Percentiles rank a stretch among this genome's conserved stretches.
phyloP scores from a whole-genome alignment of 495 filamentous ascomycete species.

The Daldinia loculata region DNA sequence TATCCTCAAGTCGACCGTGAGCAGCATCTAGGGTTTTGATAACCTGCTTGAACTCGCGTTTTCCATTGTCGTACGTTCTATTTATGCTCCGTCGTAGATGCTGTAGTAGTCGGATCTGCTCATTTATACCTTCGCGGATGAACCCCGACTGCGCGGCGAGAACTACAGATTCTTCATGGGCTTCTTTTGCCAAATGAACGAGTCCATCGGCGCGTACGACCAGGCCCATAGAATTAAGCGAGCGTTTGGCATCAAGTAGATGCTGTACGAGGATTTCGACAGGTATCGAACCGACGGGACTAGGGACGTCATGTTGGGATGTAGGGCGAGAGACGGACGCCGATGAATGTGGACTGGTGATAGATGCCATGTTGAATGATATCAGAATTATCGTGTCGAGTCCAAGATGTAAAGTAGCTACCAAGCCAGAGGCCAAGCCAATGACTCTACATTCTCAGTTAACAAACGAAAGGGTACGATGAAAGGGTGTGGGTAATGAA shows the following conservation, averaged over 20 bases:
- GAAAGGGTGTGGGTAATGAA: neutral
- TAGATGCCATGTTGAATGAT: constrained; percentile 40
- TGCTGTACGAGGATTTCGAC: constrained; percentile 81
- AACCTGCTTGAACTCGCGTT: constrained; percentile 63
- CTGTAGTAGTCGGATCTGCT: constrained; percentile 74
- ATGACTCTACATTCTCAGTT: constrained; percentile 31
- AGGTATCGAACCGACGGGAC: constrained; percentile 47
- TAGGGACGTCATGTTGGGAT: constrained; percentile 30
- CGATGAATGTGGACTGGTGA: constrained; percentile 37
- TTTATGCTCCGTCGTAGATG: constrained; percentile 70
- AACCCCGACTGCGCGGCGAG: constrained; percentile 81
- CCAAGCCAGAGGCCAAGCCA: constrained; percentile 15
- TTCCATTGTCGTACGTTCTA: constrained; percentile 57
- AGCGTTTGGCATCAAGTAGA: constrained; percentile 88
- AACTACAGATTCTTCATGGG: constrained; percentile 82
- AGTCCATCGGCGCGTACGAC: constrained; percentile 90
- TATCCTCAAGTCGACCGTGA: constrained; percentile 73
- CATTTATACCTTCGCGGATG: constrained; percentile 73
- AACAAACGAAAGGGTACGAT: neutral
- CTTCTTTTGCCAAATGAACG: constrained; percentile 74
- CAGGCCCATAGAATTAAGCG: constrained; percentile 83
- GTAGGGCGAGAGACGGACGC: constrained; percentile 35
- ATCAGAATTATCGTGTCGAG: neutral
- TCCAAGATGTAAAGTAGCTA: constrained; percentile 15
- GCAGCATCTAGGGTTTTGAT: constrained; percentile 77